Base-by-base conservation (phyloP, 2,329 filamentous ascomycete genomes). In the Fusarium concolor region DNA sequence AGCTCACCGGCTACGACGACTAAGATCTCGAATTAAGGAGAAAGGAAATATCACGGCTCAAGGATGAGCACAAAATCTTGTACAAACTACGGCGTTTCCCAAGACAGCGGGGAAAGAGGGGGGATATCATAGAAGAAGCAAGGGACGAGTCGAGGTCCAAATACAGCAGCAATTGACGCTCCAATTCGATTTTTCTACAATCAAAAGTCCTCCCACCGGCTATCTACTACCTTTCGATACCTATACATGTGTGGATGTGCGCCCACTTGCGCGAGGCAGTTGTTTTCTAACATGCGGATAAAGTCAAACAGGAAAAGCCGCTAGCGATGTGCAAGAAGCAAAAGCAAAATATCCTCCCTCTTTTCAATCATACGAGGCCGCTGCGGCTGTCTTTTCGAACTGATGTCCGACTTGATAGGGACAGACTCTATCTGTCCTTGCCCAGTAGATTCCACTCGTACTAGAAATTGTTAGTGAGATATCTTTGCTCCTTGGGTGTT, bases 381-480 rank as follows among this genome's bases (percentile, higher is more conserved):
- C 57, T 58, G 46, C 68, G 64, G 35, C 46, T 56, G 51, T 56
- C 49, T n/a, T 56, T 49, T 54, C 60, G 71, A 47, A 70, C 67
- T 41, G 61, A 63, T 18, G 58, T 68, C 44, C 64, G 67, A 18
- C 51, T 66, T 6, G 60, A 52, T 12, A 68, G 62, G 52, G 62
- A 62, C 59, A 81, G 74, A 68, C 77, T 81, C 82, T 85, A 87
- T 73, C 85, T 82, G 70, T 89, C 86, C 69, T 83, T 79, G 68
- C 84, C 84, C n/a, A 86, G 80, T 70, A 89, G 78, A 65, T 85
- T 88, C 87, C 87, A 90, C 76, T 90, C 87, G 72, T 87, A 89
- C 87, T 89, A 49, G 22, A 39, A 44, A 10, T 3, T 11, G 57
- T 74, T 31, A 74, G 68, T 26, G 26, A 26, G 9, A 8, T 37